Evolutionary conservation across 1,284 basidiomycete species (phyloP), one percentile per base, ranked within the genome.

Genomic region (Cutaneotrichosporon curvatum): DNA sequence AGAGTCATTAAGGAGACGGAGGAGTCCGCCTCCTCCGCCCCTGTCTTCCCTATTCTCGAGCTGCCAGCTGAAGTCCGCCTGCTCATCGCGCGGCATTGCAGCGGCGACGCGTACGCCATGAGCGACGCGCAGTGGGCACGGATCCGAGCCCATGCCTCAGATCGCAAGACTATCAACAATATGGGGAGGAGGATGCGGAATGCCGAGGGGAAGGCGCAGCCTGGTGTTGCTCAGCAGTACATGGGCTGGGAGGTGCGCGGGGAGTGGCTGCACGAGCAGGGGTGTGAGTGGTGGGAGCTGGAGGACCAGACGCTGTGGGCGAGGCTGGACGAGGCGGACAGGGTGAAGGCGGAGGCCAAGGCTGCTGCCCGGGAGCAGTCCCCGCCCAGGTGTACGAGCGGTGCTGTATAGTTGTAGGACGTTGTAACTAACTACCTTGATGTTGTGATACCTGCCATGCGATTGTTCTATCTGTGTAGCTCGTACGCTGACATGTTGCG

Each of bases 271-370:
- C 44, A 33, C 18, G 57, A 49, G 47, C 51, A 58, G 3, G 47
- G 40, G 25, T 67, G 62, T 54, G 61, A 67, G 37, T 55, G 53
- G 48, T 69, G 67, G 67, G 67, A 69, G 48, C 39, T 53, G 34
- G 49, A 56, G 33, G 37, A 50, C 32, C 21, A 34, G 43, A 30
- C 33, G 4, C 48, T 28, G 40, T 52, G 46, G 47, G 47, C 48
- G n/a, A 16, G 43, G n/a, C 41, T 43, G 23, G 25, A 28, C 25
- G 25, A 28, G 25, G 25, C 7, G 25, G 25, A 28, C 8, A 28
- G 25, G 25, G 25, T 12, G 25, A 12, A 28, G 25, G 12, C 8
- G 25, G 25, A 28, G 25, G 25, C 25, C 8, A 12, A 28, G 25
- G 25, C 12, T 7, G 25, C 8, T 7, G 25, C 12, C 25, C 7